Percentiles rank a stretch among this genome's conserved stretches.
Evolutionary conservation across 139 green algal species (phyloP).

Genomic region (Chlamydomonas sp.): DNA sequence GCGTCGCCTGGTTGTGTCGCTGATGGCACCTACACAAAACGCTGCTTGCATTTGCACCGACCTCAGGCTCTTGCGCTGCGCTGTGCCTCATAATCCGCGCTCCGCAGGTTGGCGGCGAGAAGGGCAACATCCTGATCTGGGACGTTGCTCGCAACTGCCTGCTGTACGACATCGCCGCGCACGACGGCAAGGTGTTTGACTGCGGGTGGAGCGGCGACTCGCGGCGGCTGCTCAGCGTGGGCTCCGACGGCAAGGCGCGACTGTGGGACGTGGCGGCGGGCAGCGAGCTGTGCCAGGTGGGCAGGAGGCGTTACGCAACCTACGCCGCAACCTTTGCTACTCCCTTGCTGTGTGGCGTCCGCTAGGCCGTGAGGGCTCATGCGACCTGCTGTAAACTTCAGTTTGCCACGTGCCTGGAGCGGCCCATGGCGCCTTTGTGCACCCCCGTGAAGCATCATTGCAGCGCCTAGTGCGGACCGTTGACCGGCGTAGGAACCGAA

Average conservation of each 20-base stretch:
- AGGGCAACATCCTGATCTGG: conserved; percentile 55
- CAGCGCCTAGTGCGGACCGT: too few relatives aligned
- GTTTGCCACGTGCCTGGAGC: too few relatives aligned
- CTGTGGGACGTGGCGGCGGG: conserved; percentile 56
- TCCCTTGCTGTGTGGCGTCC: too few relatives aligned
- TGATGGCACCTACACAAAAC: too few relatives aligned
- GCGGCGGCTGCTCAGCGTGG: conserved; percentile 49
- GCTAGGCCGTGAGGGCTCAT: too few relatives aligned
- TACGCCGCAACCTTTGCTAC: too few relatives aligned
- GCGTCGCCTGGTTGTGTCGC: not conserved
- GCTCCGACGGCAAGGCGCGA: conserved; percentile 43
- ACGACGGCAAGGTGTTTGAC: conserved; percentile 56
- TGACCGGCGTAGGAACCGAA: too few relatives aligned
- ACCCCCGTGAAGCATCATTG: too few relatives aligned
- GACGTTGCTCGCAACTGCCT: conserved; percentile 48
- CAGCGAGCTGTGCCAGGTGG: conserved; percentile 44
- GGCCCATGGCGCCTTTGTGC: too few relatives aligned
- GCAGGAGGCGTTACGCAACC: not conserved
- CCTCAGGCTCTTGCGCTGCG: not conserved
- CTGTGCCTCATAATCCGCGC: not conserved
- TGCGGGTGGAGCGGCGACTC: conserved; percentile 58
- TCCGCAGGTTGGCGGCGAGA: conserved; percentile 50
- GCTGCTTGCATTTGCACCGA: too few relatives aligned
- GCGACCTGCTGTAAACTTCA: too few relatives aligned
- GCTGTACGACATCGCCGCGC: conserved; percentile 54